Base-by-base conservation (phyloP, 129 eudicot species). In the Mikania micrantha region DNA sequence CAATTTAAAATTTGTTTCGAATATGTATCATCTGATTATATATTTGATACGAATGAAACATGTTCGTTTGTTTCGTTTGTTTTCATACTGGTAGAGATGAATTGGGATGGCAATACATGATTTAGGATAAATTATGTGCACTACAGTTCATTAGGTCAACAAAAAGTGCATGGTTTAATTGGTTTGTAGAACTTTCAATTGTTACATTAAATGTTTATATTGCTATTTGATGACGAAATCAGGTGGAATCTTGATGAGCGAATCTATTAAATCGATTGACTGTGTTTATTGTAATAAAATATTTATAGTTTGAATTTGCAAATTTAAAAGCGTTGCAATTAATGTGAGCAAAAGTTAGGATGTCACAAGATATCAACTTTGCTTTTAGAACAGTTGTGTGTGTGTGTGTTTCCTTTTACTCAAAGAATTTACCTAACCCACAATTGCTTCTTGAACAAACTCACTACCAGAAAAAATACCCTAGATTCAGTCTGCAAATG, bases 361-460 rank as follows among this genome's bases (percentile, higher is more conserved):
- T 20, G 35, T 65, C 44, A 57, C 32, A 21, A 9, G 11, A 24
- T 22, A 52, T 48, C 7, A 53, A 53, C 28, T 57, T 57, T 57
- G 39, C 38, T 57, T 59, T 15, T 24, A 59, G 2, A 17, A 17
- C 25, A 59, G 17, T 16, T 32, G 41, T 31, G 31, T 31, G n/a
- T 32, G 40, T 31, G n/a, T 31, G 5, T 16, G 15, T 45, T 58
- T 66, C 69, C 74, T 67, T 68, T 25, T 40, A 28, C 48, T 25
- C 36, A 28, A 67, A 24, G 58, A 60, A 60, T 59, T 58, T 16
- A 58, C 42, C 65, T 60, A 29, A 60, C 50, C 7, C 69, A 48
- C 70, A 67, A n/a, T 60, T 48, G 38, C 20, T 4, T 50, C 25
- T 76, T 68, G 34, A 75, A 67, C 80, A 75, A 69, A 19, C 63